Base-by-base conservation (phyloP, 202 grass and related monocot species). In the Bolboschoenoplectus hybrid region DNA sequence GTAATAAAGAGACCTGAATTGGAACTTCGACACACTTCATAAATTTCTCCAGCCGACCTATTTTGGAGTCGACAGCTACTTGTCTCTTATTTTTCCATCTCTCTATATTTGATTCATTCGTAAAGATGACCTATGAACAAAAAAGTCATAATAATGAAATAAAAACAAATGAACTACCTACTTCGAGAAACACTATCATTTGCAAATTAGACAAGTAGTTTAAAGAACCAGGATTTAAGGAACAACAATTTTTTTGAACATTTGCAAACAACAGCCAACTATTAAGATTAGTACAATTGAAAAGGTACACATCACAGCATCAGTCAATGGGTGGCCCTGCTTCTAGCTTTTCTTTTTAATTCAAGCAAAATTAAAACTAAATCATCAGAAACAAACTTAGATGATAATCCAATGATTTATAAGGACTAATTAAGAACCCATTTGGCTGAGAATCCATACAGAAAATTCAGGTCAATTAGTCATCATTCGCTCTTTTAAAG, bases 71-170 rank as follows among this genome's bases (percentile, higher is more conserved):
- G 76, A 98, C 87, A 72, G 93, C 96, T 85, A 72, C 77, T 64
- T 94, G 96, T 66, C 93, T 85, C 82, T 94, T 98, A 80, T 98
- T 95, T 67, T 95, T 98, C 91, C 91, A 93, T 72, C 88, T 90
- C 45, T 98, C 91, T 83, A 98, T 98, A 65, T 98, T 94, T 65
- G 93, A 87, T 86, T 94, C 96, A 81, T 94, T 98, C 64, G 96
- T 98, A 86, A 95, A 98, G 56, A 98, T 98, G 85, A 95, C 96
- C 96, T 98, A 86, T 51, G 17, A 88, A 16, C 50, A 85, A 5
- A 88, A 53, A 81, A 13, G 57, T 36, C 17, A 55, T 61, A 43
- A 79, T 67, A 71, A 17, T 56, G 45, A 69, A 76, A 61, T 14
- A 3, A 78, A 58, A 47, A 72, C 14, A 71, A 79, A 57, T 12